Base-by-base conservation (phyloP, 768 basidiomycete genomes). In the Mrakia blollopis region DNA sequence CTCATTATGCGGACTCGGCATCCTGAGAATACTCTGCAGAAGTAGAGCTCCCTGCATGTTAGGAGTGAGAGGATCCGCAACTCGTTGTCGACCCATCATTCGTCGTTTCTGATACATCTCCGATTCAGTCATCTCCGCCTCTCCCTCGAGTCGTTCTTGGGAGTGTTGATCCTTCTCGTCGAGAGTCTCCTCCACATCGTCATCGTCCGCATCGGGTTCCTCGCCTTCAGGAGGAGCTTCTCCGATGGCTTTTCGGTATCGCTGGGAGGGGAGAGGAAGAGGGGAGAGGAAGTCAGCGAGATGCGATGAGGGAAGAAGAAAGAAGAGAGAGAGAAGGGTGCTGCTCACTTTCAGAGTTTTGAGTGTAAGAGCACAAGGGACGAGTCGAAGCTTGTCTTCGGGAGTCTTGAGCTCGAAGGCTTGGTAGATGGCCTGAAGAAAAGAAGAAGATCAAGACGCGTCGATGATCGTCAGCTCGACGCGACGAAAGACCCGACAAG, bases 41-140 rank as follows among this genome's bases (percentile, higher is more conserved):
- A 99, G 84, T 25, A 98, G 83, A 3, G 92, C 91, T 1, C 96
- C 96, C 82, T 94, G 93, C 18, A 91, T 87, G 80, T 89, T 91
- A 10, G 90, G 89, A 81, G 89, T 90, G 60, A 89, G 81, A 1
- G 85, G 85, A 21, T 77, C 76, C 41, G 37, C 35, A 21, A 61
- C 73, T 5, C 71, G 9, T 52, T 72, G 71, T 11, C 50, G 71
- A 37, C 71, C 71, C 52, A 72, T 37, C 35, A 50, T 47, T 16
- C 71, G 71, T 37, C 71, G 52, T 21, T 52, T 47, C 50, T 72
- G 71, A 28, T 72, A 72, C 71, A 72, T 72, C 35, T 74, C 73
- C n/a, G 62, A 63, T 39, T 74, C 73, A 6, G 73, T 74, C 62
- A 74, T 81, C 76, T 83, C 83, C 10, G 81, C 81, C 25, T 79